Percentiles rank a stretch among this genome's conserved stretches.
These are phyloP conservation scores for Backusella liffmaniae DNA, from an alignment of 192 early-diverging fungal genomes.

Conservation along the genomic window DNA sequence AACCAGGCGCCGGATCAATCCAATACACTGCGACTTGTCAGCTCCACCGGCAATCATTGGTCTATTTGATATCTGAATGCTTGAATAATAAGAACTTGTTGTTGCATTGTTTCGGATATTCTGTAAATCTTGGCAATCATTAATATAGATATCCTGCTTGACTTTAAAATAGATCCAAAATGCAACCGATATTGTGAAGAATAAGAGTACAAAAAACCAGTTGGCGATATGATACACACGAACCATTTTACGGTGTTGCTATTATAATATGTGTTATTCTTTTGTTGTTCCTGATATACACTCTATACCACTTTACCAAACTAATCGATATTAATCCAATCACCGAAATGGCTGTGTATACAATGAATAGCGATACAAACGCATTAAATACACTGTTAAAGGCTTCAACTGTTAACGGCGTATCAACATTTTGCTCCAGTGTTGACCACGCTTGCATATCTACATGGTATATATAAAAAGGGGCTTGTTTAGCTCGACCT, in stretches of 20 bases:
- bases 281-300: background rate
- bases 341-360: conserved; percentile 4
- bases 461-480: background rate
- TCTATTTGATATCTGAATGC: background rate
- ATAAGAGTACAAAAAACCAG: conserved; percentile 23
- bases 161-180: conserved; percentile 25
- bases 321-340: conserved; percentile 6
- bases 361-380: conserved; percentile 3
- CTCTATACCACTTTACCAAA: conserved; percentile 3
- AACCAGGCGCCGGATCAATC: conserved; percentile 2
- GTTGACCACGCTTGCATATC: conserved; percentile 15
- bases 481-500: background rate
- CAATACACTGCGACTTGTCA: conserved; percentile 18
- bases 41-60: conserved; percentile 15
- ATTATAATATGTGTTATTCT: background rate
- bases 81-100: background rate
- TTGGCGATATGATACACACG: conserved; percentile 20
- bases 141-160: conserved; percentile 18
- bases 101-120: background rate
- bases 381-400: conserved; percentile 17
- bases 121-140: conserved; percentile 20
- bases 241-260: conserved; percentile 15
- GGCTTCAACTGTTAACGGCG: conserved; percentile 6
- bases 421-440: background rate
- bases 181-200: conserved; percentile 13